These are phyloP conservation scores for Trypanosoma mega DNA, from an alignment of 208 protist genomes.

Conservation along the genomic window DNA sequence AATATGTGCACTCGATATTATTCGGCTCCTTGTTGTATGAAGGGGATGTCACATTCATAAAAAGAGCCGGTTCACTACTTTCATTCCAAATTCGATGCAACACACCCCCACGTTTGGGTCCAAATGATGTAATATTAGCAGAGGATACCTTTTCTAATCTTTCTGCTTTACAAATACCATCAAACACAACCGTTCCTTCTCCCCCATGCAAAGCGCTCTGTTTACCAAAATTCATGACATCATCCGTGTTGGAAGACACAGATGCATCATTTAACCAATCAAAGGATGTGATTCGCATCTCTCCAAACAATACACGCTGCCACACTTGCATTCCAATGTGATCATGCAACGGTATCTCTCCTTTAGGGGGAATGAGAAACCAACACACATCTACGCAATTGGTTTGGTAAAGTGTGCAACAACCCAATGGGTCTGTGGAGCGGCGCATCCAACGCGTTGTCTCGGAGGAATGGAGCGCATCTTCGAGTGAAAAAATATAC, in stretches of 20 bases:
- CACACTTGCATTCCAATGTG: slow-evolving; percentile 64
- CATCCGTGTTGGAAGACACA: neutral
- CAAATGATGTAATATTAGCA: slow-evolving; percentile 26
- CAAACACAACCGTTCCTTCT: slow-evolving; percentile 27
- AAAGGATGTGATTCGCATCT: slow-evolving; percentile 47
- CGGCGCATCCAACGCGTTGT: neutral
- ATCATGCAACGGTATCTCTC: slow-evolving; percentile 63
- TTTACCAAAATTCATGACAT: neutral
- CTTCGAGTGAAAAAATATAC: slow-evolving; percentile 39
- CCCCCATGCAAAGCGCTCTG: neutral
- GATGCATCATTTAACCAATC: slow-evolving; percentile 23
- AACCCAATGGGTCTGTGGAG: slow-evolving; percentile 30
- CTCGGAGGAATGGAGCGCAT: slow-evolving; percentile 22
- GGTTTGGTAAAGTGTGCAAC: slow-evolving; percentile 59
- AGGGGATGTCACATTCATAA: slow-evolving; percentile 72
- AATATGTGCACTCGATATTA: slow-evolving; percentile 63
- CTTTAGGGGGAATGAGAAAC: slow-evolving; percentile 69
- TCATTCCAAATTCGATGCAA: slow-evolving; percentile 72
- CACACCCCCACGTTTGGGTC: slow-evolving; percentile 35
- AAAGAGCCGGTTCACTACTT: slow-evolving; percentile 40
- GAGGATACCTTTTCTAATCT: neutral
- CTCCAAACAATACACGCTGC: slow-evolving; percentile 65
- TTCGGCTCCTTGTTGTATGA: slow-evolving; percentile 51
- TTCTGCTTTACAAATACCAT: slow-evolving; percentile 9
- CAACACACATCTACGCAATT: slow-evolving; percentile 48